phyloP scores from a whole-genome alignment of 306 rosid species.

The Parietaria judaica region DNA sequence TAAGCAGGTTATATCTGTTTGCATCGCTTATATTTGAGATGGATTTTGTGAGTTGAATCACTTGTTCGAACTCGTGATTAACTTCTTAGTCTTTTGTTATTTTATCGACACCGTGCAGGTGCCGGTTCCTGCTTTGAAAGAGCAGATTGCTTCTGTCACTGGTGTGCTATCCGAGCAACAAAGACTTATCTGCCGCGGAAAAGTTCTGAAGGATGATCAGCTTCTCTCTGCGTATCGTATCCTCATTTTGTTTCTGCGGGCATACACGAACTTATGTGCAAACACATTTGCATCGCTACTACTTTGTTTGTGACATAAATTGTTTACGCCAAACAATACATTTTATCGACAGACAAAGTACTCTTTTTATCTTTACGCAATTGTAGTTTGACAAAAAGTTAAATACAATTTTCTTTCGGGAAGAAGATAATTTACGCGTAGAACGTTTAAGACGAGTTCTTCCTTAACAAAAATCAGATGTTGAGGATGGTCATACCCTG shows the following conservation, averaged over 20 bases:
- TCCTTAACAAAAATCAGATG: constrained; percentile 67
- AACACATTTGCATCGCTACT: no score
- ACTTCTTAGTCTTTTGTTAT: background rate
- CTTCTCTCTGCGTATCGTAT: constrained; percentile 63
- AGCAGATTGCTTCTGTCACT: constrained; percentile 54
- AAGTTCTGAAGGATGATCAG: constrained; percentile 57
- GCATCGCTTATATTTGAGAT: background rate
- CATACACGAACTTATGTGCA: no score
- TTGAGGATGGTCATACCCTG: constrained; percentile 98
- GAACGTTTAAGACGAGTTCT: constrained; percentile 16
- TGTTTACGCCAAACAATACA: no score
- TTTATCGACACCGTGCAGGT: constrained; percentile 46
- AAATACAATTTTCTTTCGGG: no score
- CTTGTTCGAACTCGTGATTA: background rate
- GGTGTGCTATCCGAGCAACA: constrained; percentile 57
- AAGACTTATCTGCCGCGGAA: constrained; percentile 61
- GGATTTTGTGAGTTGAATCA: no score
- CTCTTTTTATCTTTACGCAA: no score
- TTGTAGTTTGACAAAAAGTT: no score
- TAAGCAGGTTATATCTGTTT: constrained; percentile 58
- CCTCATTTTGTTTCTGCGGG: no score
- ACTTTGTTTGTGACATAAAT: no score
- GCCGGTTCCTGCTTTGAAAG: constrained; percentile 73
- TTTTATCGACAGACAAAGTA: no score
- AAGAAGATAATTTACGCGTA: no score